These are phyloP conservation scores for Pseudozyma tsukubaensis DNA, from an alignment of 1,284 basidiomycete species.

Conservation along the genomic window DNA sequence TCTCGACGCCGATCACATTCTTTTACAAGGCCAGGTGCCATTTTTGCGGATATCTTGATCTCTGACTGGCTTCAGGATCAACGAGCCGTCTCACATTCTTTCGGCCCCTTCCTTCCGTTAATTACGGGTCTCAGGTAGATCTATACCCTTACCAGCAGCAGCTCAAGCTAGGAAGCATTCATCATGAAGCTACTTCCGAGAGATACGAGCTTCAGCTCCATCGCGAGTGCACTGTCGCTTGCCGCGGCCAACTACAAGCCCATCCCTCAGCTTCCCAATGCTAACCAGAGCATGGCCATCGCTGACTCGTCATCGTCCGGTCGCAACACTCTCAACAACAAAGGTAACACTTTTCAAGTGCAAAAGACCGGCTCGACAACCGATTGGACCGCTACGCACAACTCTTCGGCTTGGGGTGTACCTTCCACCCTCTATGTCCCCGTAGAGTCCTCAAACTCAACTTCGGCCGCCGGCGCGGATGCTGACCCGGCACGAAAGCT, in stretches of 20 bases:
- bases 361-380: constrained; percentile 32
- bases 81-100: constrained; percentile 5
- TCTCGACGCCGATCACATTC: constrained; percentile 23
- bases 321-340: constrained; percentile 25
- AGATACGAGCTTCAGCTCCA: constrained; percentile 40
- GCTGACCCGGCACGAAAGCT: constrained; percentile 30
- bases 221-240: constrained; percentile 62
- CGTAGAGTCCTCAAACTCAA: constrained; percentile 27
- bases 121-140: background rate
- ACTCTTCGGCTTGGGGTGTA: constrained; percentile 54
- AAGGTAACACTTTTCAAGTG: constrained; percentile 39
- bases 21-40: constrained; percentile 25
- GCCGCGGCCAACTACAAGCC: constrained; percentile 68
- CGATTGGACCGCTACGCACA: constrained; percentile 35
- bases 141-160: background rate
- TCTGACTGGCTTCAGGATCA: constrained; percentile 36
- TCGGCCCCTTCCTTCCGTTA: background rate
- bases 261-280: constrained; percentile 54
- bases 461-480: background rate
- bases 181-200: constrained; percentile 48
- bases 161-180: background rate
- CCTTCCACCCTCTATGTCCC: constrained; percentile 57
- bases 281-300: constrained; percentile 23
- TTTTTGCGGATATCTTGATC: constrained; percentile 11
- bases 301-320: constrained; percentile 1